A percentile compares a stretch with the other conserved stretches of the same genome.
Conservation (phyloP, 2,329 filamentous ascomycete genomes). For the Chrysosporium keratinophilum region DNA sequence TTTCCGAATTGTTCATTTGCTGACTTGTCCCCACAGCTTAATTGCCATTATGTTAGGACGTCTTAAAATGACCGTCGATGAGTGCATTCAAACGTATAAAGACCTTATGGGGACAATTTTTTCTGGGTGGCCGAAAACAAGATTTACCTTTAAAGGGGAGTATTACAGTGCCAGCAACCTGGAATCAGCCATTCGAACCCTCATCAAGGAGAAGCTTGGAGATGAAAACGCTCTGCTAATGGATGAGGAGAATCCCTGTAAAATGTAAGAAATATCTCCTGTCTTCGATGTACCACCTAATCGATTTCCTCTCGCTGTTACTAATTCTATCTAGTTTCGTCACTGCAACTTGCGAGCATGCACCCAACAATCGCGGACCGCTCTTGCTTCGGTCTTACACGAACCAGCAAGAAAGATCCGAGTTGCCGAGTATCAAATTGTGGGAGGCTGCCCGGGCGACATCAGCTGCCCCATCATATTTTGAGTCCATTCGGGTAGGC, state of each 20-base stretch:
- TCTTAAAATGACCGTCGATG: conserved; percentile 25
- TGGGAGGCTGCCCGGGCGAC: conserved; percentile 25
- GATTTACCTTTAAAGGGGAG: no score
- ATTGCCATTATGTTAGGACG: conserved; percentile 30
- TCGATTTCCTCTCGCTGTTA: no score
- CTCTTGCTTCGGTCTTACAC: conserved; percentile 22
- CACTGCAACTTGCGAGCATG: conserved; percentile 12
- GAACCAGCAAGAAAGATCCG: conserved; percentile 12
- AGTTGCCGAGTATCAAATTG: conserved; percentile 21
- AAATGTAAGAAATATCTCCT: neutral
- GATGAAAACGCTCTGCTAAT: conserved; percentile 19
- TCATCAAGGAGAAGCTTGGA: conserved; percentile 8
- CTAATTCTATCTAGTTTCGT: conserved; percentile 17
- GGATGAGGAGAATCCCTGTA: neutral
- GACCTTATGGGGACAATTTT: conserved; percentile 23
- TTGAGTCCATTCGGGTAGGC: conserved; percentile 23
- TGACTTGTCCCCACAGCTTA: conserved; percentile 19
- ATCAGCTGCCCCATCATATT: conserved; percentile 25
- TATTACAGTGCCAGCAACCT: conserved; percentile 19
- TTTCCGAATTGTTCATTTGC: neutral
- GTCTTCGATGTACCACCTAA: no score
- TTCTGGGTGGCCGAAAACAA: conserved; percentile 13
- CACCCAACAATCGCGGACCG: conserved; percentile 15
- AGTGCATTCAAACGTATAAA: conserved; percentile 23
- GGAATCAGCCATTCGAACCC: conserved; percentile 18